Evolutionary conservation across 768 basidiomycete genomes (phyloP), one percentile per base, ranked within the genome.

Genomic region (Lactifluus subvellereus): DNA sequence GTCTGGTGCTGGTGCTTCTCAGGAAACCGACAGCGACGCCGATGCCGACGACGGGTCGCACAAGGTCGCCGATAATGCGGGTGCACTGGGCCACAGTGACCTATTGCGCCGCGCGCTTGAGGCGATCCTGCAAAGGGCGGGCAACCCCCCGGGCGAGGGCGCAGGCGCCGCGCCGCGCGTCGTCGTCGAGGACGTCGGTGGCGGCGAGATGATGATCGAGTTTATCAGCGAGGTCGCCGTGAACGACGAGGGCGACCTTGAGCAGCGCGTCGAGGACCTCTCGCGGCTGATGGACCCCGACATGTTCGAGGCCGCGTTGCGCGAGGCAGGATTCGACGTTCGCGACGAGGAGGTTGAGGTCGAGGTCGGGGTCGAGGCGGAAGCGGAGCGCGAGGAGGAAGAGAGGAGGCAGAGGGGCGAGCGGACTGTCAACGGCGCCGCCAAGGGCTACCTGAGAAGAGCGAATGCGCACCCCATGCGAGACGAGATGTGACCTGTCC

Each of bases 261-360:
- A 54, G 22, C 62, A 55, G n/a, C 66, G 62, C 52, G 68, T 57
- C 20, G 71, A 71, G 14, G 70, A 68, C 64, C 61, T 72, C 68
- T 61, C 72, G 66, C 62, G 72, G 69, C 52, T 73, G 70, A 69
- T 72, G 70, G 74, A 75, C 66, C 68, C 55, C 14, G 32, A 56
- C 42, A 13, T 52, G 54, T 72, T 87, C 50, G 75, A 77, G 45
- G 79, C 83, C 14, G 77, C 79, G 43, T 71, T 89, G 48, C 80
- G 80, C 30, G 80, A 77, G 30, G 83, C 80, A 20, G 82, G 84
- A 3, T 78, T 76, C 66, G 79, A 85, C 64, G 74, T 82, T 66
- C 75, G 74, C 54, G 74, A 73, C 55, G 76, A 75, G 49, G 71
- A 68, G 61, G 55, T 61, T 16, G 64, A 61, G 20, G 37, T 67